Evolutionary conservation across 441 rosid species (phyloP), one percentile per base, ranked within the genome.

Genomic region (Pelargonium fulgidum): DNA sequence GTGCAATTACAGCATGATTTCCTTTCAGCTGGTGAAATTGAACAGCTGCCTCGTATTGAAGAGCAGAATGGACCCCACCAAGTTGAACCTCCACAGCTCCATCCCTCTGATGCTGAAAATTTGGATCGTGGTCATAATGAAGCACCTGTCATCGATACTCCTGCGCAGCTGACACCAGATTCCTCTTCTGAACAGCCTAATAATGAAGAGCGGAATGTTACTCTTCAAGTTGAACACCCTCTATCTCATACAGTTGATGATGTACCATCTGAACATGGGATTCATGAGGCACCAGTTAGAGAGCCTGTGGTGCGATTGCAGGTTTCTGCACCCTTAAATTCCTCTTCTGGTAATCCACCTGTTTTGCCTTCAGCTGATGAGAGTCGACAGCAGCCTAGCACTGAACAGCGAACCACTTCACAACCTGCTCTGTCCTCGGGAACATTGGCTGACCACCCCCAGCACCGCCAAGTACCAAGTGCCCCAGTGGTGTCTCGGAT

Each of bases 401-500:
- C 22, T 58, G 63, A 48, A 14, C 54, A 12, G 16, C 63, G 6
- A 14, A 10, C 66, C 68, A 65, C 14, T 48, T 48, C 54, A 48
- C 41, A 36, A 36, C 41, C 41, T 36, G 41, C 82, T 72, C 77
- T 74, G 79, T 70, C 67, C 58, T 29, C 70, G 78, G 64, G 36
- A 66, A 72, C 72, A 61, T 71, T 39, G 64, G 0, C 70, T 71
- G 67, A 71, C 62, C 70, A 59, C 70, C 77, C 0, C 5, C 48
- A 73, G 76, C 77, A 66, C 78, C 80, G 2, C 72, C 64, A 80
- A 36, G 67, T 69, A 56, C 89, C 74, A 67, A 74, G 69, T 71
- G 68, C 70, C 16, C 41, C 73, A 61, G 73, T 69, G 68, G 71
- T 72, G 58, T 72, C 82, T 12, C 81, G 78, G 67, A 64, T 74